Percentiles rank a stretch among this genome's conserved stretches.
Evolutionary conservation across 148 eudicot species (phyloP).

Genomic region (Cornus controversa): DNA sequence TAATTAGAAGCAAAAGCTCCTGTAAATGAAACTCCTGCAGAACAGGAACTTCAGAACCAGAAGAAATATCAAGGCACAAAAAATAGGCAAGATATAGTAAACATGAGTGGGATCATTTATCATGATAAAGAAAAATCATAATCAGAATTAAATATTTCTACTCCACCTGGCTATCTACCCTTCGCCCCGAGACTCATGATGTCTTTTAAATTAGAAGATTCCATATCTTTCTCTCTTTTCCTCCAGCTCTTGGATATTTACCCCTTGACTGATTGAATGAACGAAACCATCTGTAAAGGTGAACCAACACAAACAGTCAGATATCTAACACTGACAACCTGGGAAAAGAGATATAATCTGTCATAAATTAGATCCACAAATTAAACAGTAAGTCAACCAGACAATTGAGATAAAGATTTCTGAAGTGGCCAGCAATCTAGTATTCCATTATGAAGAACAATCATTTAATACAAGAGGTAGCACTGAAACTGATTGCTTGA

Average conservation of each 20-base stretch:
- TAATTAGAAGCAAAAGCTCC: neutral
- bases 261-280: neutral
- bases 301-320: neutral
- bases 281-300: neutral
- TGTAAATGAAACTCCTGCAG: neutral
- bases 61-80: slow-evolving; percentile 1
- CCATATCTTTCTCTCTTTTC: neutral
- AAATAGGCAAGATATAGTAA: neutral
- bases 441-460: neutral
- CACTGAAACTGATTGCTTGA: neutral
- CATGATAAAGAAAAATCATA: neutral
- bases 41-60: neutral
- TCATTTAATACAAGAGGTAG: neutral
- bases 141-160: neutral
- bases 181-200: neutral
- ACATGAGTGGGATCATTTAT: neutral
- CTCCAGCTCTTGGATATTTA: neutral
- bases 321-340: neutral
- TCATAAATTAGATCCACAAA: neutral
- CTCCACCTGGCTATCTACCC: neutral
- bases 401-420: neutral
- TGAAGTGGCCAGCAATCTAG: slow-evolving; percentile 1
- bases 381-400: neutral
- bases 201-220: neutral
- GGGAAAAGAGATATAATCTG: neutral